A percentile compares a stretch with the other conserved stretches of the same genome.
phyloP scores from a whole-genome alignment of 2,329 filamentous ascomycete genomes.

The Fonsecaea multimorphosa region DNA sequence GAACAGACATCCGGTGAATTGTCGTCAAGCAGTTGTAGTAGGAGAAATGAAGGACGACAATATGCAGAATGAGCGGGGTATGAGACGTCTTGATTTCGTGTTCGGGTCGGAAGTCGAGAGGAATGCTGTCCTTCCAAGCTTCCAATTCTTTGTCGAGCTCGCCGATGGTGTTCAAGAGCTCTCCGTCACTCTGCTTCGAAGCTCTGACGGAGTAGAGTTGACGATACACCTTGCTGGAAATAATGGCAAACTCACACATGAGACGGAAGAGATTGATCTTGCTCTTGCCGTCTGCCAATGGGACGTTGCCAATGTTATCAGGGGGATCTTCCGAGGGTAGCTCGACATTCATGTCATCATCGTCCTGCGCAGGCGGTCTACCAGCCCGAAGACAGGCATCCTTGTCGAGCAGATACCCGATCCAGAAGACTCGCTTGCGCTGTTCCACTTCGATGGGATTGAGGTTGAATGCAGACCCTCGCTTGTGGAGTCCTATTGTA shows the following conservation, averaged over 20 bases:
- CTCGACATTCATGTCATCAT: constrained; percentile 93
- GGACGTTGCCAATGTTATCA: constrained; percentile 94
- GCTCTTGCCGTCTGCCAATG: constrained; percentile 82
- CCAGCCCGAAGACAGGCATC: constrained; percentile 76
- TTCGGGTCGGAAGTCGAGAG: constrained; percentile 94
- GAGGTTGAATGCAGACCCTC: constrained; percentile 88
- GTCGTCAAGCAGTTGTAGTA: constrained; percentile 99
- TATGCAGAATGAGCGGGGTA: constrained; percentile 89
- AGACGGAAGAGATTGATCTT: constrained; percentile 95
- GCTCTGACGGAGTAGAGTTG: constrained; percentile 91
- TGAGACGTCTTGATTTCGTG: constrained; percentile 93
- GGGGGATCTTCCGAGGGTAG: constrained; percentile 87
- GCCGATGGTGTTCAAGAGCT: constrained; percentile 92
- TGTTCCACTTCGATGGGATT: constrained; percentile 95
- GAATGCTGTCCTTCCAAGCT: constrained; percentile 95
- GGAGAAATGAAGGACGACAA: constrained; percentile 92
- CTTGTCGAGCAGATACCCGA: constrained; percentile 75
- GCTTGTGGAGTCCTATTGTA: constrained; percentile 93
- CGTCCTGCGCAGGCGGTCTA: constrained; percentile 73
- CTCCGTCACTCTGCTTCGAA: constrained; percentile 87
- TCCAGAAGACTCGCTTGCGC: constrained; percentile 78
- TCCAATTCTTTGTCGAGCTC: constrained; percentile 90
- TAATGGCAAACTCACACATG: constrained; percentile 88
- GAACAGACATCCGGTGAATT: constrained; percentile 97
- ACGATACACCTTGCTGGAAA: constrained; percentile 94